A percentile compares a stretch with the other conserved stretches of the same genome.
Evolutionary conservation across 345 rosid species (phyloP).

Genomic region (Eucalyptus tenuipes): DNA sequence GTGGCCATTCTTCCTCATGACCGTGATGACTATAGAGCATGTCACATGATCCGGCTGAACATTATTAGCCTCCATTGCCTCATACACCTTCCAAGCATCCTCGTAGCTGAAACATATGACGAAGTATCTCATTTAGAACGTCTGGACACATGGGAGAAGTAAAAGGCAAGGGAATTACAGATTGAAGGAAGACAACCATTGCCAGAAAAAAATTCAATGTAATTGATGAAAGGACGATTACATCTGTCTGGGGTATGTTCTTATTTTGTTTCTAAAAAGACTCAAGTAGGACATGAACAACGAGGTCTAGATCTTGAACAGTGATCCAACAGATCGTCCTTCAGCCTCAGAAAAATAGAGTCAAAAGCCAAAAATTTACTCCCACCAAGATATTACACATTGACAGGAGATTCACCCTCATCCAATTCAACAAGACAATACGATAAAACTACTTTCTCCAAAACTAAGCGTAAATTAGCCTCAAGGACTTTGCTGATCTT

Average conservation of each 20-base stretch:
- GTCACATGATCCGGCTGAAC: constrained; percentile 62
- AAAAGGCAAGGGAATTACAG: neutral
- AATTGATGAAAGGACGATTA: neutral
- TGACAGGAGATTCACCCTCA: neutral
- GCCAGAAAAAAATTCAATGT: neutral
- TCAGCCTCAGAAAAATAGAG: neutral
- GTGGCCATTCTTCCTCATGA: constrained; percentile 56
- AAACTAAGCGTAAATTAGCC: neutral
- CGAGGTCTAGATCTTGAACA: neutral
- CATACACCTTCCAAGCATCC: constrained; percentile 62
- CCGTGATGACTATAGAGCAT: constrained; percentile 58
- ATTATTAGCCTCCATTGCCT: constrained; percentile 53
- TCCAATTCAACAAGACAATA: neutral
- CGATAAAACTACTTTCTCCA: neutral
- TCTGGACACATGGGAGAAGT: neutral
- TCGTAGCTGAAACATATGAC: constrained; percentile 26
- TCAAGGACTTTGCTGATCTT: neutral
- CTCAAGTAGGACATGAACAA: neutral
- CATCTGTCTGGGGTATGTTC: neutral
- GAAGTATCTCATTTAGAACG: neutral
- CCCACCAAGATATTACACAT: neutral
- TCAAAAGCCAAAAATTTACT: neutral
- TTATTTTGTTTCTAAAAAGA: neutral
- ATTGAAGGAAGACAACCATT: neutral
- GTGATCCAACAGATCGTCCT: neutral